Base-by-base conservation (phyloP, 1,284 basidiomycete genomes). In the Moesziomyces globuligerus region DNA sequence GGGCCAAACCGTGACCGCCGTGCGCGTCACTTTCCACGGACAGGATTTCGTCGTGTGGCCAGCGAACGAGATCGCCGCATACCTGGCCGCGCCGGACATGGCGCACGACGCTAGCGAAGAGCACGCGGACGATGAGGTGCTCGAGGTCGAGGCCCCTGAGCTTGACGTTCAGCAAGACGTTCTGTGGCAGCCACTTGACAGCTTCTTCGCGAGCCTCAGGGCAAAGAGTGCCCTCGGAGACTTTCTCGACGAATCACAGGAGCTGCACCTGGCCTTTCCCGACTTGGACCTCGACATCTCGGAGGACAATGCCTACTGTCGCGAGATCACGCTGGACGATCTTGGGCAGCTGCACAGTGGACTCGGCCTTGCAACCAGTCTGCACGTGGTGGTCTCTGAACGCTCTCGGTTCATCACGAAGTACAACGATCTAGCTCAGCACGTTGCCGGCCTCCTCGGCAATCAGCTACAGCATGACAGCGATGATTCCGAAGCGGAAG, bases 31-130 rank as follows among this genome's bases (percentile, higher is more conserved):
- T 0, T 80, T 81, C 62, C 66, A 79, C 39, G 79, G 69, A 6
- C 79, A 81, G 26, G 78, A 80, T 25, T 81, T 81, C 48, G 74
- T 69, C 46, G 55, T 79, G 20, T 81, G 70, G 51, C 56, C 75
- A 21, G 23, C 37, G 13, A 28, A 48, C n/a, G 59, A 65, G 29
- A 71, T 73, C n/a, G 37, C 72, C 4, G 34, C 55, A 11, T 62
- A 50, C 46, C 21, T 60, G 15, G 53, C 45, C 3, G 23, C 40
- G 4, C 17, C 47, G 5, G 43, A 47, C 24, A 37, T 23, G 7
- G 34, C 24, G 8, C 46, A 55, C 1, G 41, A 15, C 7, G 36
- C 21, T 4, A 46, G 36, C 10, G 3, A 47, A 18, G 20, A 9
- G 17, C 23, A 50, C 32, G 39, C 49, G 18, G 37, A 23, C 21